Conservation (phyloP, 345 rosid genomes). For the Carallia pectinifolia region DNA sequence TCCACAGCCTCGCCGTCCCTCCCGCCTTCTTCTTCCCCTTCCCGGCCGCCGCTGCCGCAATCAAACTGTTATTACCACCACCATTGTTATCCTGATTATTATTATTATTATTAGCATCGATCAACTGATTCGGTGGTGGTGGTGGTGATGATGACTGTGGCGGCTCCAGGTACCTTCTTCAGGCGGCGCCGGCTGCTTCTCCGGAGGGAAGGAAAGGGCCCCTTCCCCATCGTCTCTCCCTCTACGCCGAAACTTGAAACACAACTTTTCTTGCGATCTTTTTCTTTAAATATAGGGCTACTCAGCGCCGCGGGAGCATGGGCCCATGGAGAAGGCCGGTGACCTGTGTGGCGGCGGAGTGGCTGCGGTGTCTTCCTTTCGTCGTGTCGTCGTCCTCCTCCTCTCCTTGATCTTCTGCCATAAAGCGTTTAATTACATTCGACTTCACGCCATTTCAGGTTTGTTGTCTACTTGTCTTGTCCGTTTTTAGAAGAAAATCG, state of each 20-base stretch:
- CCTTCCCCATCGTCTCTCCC: conserved; percentile 19
- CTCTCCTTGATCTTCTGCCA: conserved; percentile 1
- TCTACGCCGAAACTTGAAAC: background rate
- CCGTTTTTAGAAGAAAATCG: too few relatives aligned
- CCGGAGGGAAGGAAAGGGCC: background rate
- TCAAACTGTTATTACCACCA: background rate
- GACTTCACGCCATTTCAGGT: background rate
- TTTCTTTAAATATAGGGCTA: background rate
- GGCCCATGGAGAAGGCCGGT: background rate
- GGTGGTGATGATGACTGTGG: conserved; percentile 17
- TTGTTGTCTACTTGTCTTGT: too few relatives aligned
- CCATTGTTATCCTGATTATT: too few relatives aligned
- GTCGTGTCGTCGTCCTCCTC: background rate
- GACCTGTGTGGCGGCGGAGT: background rate
- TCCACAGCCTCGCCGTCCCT: conserved; percentile 87
- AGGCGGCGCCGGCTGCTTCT: conserved; percentile 16
- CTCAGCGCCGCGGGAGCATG: background rate
- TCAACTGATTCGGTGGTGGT: background rate
- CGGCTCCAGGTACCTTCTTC: conserved; percentile 7
- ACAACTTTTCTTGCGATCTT: too few relatives aligned
- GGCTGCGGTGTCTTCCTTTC: background rate
- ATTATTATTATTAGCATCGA: background rate
- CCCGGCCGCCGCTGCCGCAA: conserved; percentile 17
- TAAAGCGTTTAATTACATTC: background rate
- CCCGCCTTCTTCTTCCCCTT: conserved; percentile 87